A percentile compares a stretch with the other conserved stretches of the same genome.
Evolutionary conservation across 2,329 filamentous ascomycete genomes (phyloP).

Genomic region (Chaetomium strumarium): DNA sequence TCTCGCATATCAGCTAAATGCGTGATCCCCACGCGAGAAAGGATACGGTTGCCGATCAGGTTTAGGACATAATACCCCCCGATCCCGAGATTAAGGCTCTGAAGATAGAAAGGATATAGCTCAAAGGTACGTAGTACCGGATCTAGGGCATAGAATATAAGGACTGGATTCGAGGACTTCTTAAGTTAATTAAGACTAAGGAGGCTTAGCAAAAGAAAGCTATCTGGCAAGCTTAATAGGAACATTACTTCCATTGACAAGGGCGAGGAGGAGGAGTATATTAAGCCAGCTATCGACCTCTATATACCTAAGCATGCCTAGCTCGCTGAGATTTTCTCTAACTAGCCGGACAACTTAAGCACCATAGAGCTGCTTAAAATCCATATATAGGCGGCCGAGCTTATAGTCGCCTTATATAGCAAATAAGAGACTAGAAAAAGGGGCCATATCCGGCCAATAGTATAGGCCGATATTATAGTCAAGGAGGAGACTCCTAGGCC

Average conservation of each 20-base stretch:
- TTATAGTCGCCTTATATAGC: too few relatives aligned
- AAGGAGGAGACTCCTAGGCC: neutral
- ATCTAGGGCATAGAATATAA: slow-evolving; percentile 23
- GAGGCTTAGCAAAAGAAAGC: slow-evolving; percentile 15
- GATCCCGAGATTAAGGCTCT: slow-evolving; percentile 25
- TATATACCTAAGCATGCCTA: slow-evolving; percentile 15
- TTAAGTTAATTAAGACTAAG: slow-evolving; percentile 23
- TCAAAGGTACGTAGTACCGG: slow-evolving; percentile 26
- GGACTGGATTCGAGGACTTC: slow-evolving; percentile 24
- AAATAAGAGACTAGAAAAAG: too few relatives aligned
- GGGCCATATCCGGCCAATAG: too few relatives aligned
- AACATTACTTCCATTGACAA: slow-evolving; percentile 27
- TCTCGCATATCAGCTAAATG: slow-evolving; percentile 26
- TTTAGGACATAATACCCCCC: slow-evolving; percentile 22
- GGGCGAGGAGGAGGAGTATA: slow-evolving; percentile 17
- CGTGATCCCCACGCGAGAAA: slow-evolving; percentile 24
- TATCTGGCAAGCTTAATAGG: slow-evolving; percentile 21
- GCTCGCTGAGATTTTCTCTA: slow-evolving; percentile 14
- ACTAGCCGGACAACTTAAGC: slow-evolving; percentile 14
- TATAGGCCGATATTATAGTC: too few relatives aligned
- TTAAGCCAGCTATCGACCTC: slow-evolving; percentile 14
- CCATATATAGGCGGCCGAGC: slow-evolving; percentile 8
- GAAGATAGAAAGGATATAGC: slow-evolving; percentile 3
- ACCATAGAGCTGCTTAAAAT: slow-evolving; percentile 7
- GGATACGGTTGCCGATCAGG: slow-evolving; percentile 29